phyloP scores from a whole-genome alignment of 495 filamentous ascomycete species.

The Talaromyces liani region DNA sequence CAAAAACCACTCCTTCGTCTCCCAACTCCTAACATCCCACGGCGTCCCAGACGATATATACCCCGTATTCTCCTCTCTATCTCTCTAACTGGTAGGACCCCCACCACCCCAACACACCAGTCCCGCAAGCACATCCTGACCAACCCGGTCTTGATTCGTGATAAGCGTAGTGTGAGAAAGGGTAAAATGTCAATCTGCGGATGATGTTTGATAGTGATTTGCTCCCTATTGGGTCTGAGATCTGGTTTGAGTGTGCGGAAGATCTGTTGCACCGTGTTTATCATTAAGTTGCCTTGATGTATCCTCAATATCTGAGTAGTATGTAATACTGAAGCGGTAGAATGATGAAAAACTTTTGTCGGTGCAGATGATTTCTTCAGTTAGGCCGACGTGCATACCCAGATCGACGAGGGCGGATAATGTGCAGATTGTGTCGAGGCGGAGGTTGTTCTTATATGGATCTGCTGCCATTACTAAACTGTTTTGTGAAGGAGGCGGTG shows the following conservation, averaged over 20 bases:
- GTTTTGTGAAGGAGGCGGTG: background rate
- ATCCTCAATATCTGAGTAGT: background rate
- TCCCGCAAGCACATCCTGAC: background rate
- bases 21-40: background rate
- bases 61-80: background rate
- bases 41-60: background rate
- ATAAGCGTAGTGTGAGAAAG: background rate
- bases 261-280: background rate
- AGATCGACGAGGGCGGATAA: background rate
- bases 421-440: background rate
- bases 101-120: background rate
- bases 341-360: background rate
- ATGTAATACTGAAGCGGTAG: background rate
- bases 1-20: background rate
- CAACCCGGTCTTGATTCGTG: background rate
- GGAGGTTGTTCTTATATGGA: background rate
- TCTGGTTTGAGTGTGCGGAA: background rate
- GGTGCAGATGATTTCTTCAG: background rate
- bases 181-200: background rate
- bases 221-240: background rate
- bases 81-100: background rate
- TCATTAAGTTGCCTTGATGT: background rate
- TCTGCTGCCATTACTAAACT: background rate
- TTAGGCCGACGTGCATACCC: background rate
- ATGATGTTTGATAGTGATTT: background rate